Percentiles rank a stretch among this genome's conserved stretches.
These are phyloP conservation scores for Pyricularia pennisetigena DNA, from an alignment of 2,329 filamentous ascomycete species.

Conservation along the genomic window DNA sequence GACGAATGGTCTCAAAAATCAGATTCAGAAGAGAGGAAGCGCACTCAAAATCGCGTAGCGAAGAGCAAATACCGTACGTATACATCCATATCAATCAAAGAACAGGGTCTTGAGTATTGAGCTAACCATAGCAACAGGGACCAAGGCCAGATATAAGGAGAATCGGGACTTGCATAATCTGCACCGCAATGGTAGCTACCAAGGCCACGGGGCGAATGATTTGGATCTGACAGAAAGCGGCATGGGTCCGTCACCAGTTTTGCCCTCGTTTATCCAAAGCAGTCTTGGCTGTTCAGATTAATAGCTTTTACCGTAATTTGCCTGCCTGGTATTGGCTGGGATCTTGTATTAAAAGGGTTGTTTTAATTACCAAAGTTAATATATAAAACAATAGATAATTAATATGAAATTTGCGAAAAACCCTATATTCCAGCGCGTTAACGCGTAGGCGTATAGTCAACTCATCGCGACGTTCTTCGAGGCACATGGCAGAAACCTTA, in stretches of 20 bases:
- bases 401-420: too few relatives aligned
- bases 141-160: constrained; percentile 58
- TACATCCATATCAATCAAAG: neutral
- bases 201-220: constrained; percentile 39
- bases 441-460: neutral
- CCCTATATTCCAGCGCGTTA: too few relatives aligned
- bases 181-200: constrained; percentile 54
- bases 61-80: constrained; percentile 66
- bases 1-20: constrained; percentile 62
- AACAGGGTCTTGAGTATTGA: neutral
- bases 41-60: constrained; percentile 67
- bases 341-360: too few relatives aligned
- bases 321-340: too few relatives aligned
- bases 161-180: constrained; percentile 55
- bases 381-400: too few relatives aligned
- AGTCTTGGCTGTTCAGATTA: too few relatives aligned
- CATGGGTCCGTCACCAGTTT: constrained; percentile 31
- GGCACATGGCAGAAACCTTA: constrained; percentile 2
- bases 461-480: constrained; percentile 1
- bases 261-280: too few relatives aligned
- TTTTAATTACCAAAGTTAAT: too few relatives aligned
- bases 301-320: too few relatives aligned
- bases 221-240: constrained; percentile 43
- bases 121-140: constrained; percentile 35
- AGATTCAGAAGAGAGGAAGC: constrained; percentile 60